Evolutionary conservation across 1,139 yeast genomes (phyloP), one percentile per base, ranked within the genome.

Genomic region (Dujonia santamariae): DNA sequence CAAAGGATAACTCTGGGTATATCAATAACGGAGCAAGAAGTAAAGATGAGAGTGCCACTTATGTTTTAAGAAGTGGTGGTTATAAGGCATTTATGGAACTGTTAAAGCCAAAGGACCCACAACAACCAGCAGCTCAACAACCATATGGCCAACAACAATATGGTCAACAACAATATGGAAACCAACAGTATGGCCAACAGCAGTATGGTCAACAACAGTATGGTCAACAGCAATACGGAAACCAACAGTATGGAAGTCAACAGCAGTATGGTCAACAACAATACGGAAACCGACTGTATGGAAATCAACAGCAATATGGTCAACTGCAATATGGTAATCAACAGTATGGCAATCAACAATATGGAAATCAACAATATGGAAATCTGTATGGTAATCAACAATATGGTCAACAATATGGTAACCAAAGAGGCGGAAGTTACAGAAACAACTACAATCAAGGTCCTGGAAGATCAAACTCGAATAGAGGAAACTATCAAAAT

Each of bases 11-110:
- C 41, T 46, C 59, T 23, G 68, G 56, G 30, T 70, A 69, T 43
- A 53, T 69, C 15, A 69, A 69, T 41, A 46, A 43, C 9, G 75
- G 75, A 2, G 75, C 75, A 2, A 53, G 57, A 32, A 73, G 73
- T 1, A 57, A 49, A 26, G 63, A 65, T 37, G 37, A 50, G 1
- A 62, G 48, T 41, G 53, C 58, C 50, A 47, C 51, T 23, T 69
- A 64, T 42, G 42, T 58, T 3, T 57, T 65, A 56, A 56, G 73
- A 40, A 49, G 56, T 28, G 75, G 75, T 4, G 75, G 75, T 0
- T 69, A 65, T 43, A 49, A 73, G 28, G 47, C 72, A 0, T 53
- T 60, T 39, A 34, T 54, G 32, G 54, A 56, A 17, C n/a, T 14
- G 21, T 21, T 17, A 17, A 21, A 19, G 34, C 31, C 13, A 26